Conservation (phyloP, 441 rosid genomes). For the Syzygium malaccense region DNA sequence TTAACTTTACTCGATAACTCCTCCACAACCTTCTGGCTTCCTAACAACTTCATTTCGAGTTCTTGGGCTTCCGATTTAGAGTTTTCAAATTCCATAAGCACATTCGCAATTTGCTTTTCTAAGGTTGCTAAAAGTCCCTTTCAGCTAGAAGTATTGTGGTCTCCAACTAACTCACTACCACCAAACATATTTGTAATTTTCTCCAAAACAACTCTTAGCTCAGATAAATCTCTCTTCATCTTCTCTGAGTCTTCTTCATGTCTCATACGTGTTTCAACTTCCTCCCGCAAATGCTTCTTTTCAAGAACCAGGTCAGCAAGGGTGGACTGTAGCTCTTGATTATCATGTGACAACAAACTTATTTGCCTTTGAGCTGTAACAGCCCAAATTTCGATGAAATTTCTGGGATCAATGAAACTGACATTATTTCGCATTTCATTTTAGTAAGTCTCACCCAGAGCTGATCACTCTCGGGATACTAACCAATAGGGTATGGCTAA, state of each 20-base stretch:
- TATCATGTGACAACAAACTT: slow-evolving; percentile 36
- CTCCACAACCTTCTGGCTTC: slow-evolving; percentile 60
- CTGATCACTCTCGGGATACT: too few relatives aligned
- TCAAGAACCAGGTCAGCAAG: slow-evolving; percentile 42
- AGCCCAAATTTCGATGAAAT: too few relatives aligned
- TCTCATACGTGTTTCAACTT: slow-evolving; percentile 22
- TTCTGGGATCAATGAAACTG: too few relatives aligned
- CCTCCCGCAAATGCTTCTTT: slow-evolving; percentile 53
- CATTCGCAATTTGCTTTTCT: slow-evolving; percentile 43
- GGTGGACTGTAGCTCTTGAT: slow-evolving; percentile 45
- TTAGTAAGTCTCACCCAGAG: too few relatives aligned
- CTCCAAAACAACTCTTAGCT: slow-evolving; percentile 47
- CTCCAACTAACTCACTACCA: slow-evolving; percentile 33
- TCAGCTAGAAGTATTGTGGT: slow-evolving; percentile 27
- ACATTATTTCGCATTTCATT: too few relatives aligned
- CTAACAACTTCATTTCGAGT: slow-evolving; percentile 51
- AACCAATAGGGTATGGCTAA: too few relatives aligned
- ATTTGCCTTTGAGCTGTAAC: slow-evolving; percentile 56
- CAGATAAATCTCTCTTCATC: slow-evolving; percentile 44
- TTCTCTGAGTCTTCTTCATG: slow-evolving; percentile 34
- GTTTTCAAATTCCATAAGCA: slow-evolving; percentile 53
- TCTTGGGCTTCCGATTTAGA: slow-evolving; percentile 58
- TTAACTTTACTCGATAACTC: slow-evolving; percentile 56
- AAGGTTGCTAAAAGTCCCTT: slow-evolving; percentile 37
- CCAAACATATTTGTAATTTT: slow-evolving; percentile 42